Evolutionary conservation across 176 grass and related monocot genomes (phyloP), one percentile per base, ranked within the genome.

Genomic region (Melocanna baccifera): DNA sequence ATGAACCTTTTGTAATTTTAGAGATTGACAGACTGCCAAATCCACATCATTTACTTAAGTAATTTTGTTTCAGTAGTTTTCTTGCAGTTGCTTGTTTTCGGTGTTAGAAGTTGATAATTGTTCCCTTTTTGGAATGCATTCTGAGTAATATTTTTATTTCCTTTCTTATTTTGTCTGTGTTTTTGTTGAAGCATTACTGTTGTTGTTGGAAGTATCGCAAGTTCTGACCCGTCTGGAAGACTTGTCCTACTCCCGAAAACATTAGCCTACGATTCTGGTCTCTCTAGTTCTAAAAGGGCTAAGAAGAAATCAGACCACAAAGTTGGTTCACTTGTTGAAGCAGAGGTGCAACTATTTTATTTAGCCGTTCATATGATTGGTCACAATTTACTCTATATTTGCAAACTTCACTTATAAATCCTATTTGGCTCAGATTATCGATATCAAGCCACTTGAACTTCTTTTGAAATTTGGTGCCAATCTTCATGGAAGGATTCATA

Each of bases 401-500:
- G 36, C 55, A 69, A 67, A 66, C 48, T 42, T 71, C 11, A 22
- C 48, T 87, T 73, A 76, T 69, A 52, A 45, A 65, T 69, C 9
- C 9, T 84, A 39, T 56, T 85, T 86, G 43, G 45, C 53, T 45
- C 71, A 97, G 92, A 81, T 97, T 92, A 73, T 92, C 46, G 87
- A 93, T 67, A 98, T 95, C 73, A 98, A 98, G 64, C 91, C 91
- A 71, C 89, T 98, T 50, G 93, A 95, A 69, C 59, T 98, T 72
- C 19, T 89, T 89, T 36, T 95, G 78, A 92, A 91, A 87, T 91
- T 92, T 88, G 89, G 91, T 87, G 68, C 9, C 66, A 92, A 88
- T 81, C 69, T 87, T 88, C 89, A 84, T 79, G 92, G 96, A 76
- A 90, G 89, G 88, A 77, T 98, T 70, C 96, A 98, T 87, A 89